Evolutionary conservation across 2,329 filamentous ascomycete species (phyloP), one percentile per base, ranked within the genome.

Genomic region (Bretziella fagacearum): DNA sequence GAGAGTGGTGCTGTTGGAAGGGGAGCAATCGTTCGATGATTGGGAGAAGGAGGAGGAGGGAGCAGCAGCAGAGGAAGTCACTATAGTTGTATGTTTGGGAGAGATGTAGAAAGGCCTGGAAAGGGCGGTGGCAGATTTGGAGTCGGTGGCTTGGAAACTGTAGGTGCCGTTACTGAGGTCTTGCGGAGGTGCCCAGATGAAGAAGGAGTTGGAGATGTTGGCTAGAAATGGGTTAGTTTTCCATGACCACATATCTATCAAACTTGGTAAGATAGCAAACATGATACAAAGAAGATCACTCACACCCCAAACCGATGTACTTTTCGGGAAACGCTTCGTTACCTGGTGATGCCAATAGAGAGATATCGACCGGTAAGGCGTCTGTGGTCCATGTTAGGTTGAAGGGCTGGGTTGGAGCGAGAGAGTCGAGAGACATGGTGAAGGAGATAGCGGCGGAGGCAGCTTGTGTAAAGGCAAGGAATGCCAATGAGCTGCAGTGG

Each of bases 371-470:
- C 8, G 47, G 43, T 5, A 26, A 25, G 11, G 42, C 27, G 25
- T 49, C 20, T 13, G 47, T 46, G 8, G 17, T 41, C 47, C 47
- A 49, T 2, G 47, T 32, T 5, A 49, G n/a, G 17, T 32, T 46
- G 15, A 45, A 41, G 2, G 32, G 22, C 39, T 44, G 27, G 15
- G 23, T 20, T 13, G 44, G 39, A 6, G 15, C 2, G 1, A 48
- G 10, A 6, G n/a, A 5, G 11, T 33, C 7, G 27, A 48, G 10
- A 20, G 37, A 22, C 39, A 44, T 37, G 10, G 37, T 20, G 17
- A 48, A 44, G 7, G n/a, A 36, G 15, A 40, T 27, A 8, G 11
- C 17, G 4, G 44, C 44, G 3, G 27, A 30, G 27, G 27, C 27
- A 13, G 27, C 8, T 13, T 30, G 27, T 10, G 27, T 30, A 30